Base-by-base conservation (phyloP, 108 stramenopile species). In the Epithemia pelagica region DNA sequence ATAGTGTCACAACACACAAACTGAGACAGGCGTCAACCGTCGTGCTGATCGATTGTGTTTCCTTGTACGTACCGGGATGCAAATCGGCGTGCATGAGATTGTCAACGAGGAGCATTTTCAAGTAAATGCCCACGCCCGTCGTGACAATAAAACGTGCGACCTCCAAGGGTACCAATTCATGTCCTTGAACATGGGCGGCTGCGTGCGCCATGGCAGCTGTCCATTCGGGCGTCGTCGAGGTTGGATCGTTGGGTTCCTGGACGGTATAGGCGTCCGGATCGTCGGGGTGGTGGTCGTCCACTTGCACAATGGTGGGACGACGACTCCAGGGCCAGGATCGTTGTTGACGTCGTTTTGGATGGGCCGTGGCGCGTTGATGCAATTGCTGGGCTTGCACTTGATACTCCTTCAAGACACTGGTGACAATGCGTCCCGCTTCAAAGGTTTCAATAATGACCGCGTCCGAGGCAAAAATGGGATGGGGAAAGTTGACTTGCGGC, bases 71-170 rank as follows among this genome's bases (percentile, higher is more conserved):
- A n/a, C n/a, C 84, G 10, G 94, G 89, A 60, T 95, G 94, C 1
- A 95, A 69, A 66, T 95, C 93, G 0, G 90, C 93, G 64, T 91
- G 80, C 79, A 94, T 84, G 3, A 94, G 28, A 57, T 89, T 89
- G 72, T 91, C 94, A 30, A 71, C 55, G 32, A 95, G 69, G 22
- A 95, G 75, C 94, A 95, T 95, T 68, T 95, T 95, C 61, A 95
- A 65, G 58, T 91, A 95, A 53, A 95, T 62, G 54, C 83, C 79
- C 46, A 86, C 68, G 26, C 94, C 94, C 19, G 72, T 70, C 0
- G 79, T 82, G 21, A 95, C 87, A 28, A 95, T 68, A 67, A 87
- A 90, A 28, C 75, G 68, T 19, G 72, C 75, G 57, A 77, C 27
- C 0, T 74, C 56, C 18, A 76, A 7, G 21, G 79, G 80, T n/a